Evolutionary conservation across 495 filamentous ascomycete species (phyloP), one percentile per base, ranked within the genome.

Genomic region (Penicilliopsis zonata): DNA sequence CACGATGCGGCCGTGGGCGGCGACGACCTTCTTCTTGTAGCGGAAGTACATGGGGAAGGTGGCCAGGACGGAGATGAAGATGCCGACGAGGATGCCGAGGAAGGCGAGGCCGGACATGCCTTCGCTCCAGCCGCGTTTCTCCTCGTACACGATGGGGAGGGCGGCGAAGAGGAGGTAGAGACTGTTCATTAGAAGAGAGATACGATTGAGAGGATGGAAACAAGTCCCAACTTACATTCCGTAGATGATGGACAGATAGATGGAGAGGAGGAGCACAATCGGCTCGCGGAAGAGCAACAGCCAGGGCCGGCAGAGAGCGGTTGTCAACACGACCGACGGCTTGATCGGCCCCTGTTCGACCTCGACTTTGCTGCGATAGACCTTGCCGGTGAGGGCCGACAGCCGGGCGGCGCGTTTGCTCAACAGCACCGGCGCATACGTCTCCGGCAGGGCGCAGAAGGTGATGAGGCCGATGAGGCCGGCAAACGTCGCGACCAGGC

Each of bases 81-180:
- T 85, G 31, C 84, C 84, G 29, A 76, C 52, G 30, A 78, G 78
- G 23, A 92, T 82, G 3, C 82, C 78, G 2, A 74, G 44, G 50
- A 85, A 88, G 7, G 80, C 60, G 0, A 88, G 69, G 3, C 79
- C 78, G 0, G 70, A 67, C 15, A 78, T 46, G 17, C 77, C 73
- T 9, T 71, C 56, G 4, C 57, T 61, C 82, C 81, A 87, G 34
- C 72, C 72, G 9, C 82, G 78, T 20, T 78, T 53, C 13, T 77
- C 53, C 10, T 69, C 61, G 53, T 82, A 88, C 33, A 87, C 72
- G 27, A 87, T 75, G 2, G 84, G 84, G 28, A 59, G 53, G 10
- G 80, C 80, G 27, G 80, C 73, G 55, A 90, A 88, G 13, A 86
- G 67, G 25, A 87, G 66, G 51, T 86, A 86, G 2, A 84, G 55